Evolutionary conservation across 2,329 filamentous ascomycete genomes (phyloP).

Genomic region (Trichoderma brevicompactum): DNA sequence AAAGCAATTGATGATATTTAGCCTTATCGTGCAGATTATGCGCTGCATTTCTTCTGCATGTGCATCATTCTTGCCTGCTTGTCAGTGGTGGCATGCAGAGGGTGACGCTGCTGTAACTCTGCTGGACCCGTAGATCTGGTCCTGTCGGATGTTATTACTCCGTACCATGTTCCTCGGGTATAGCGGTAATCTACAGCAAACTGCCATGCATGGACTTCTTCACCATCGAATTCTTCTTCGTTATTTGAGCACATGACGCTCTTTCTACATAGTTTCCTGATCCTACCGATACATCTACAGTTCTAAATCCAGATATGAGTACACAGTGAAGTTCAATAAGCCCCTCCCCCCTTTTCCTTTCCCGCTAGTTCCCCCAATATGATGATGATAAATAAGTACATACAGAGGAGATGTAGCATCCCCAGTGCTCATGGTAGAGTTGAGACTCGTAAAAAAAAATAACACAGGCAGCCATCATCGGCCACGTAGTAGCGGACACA

Average conservation of each 20-base stretch:
- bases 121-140: not conserved
- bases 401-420: slow-evolving; percentile 23
- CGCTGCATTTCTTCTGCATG: not conserved
- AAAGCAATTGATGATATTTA: not conserved
- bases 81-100: not conserved
- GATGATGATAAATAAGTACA: slow-evolving; percentile 27
- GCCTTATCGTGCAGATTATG: not conserved
- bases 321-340: slow-evolving; percentile 23
- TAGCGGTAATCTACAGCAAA: too few relatives aligned
- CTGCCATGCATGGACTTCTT: not conserved
- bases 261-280: slow-evolving; percentile 20
- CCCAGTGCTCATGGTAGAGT: slow-evolving; percentile 29
- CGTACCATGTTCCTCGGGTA: too few relatives aligned
- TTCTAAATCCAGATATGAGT: slow-evolving; percentile 29
- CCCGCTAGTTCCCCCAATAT: slow-evolving; percentile 17
- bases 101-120: not conserved
- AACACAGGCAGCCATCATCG: slow-evolving; percentile 6
- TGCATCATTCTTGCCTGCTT: slow-evolving; percentile 1
- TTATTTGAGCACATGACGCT: not conserved
- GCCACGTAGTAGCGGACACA: not conserved
- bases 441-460: slow-evolving; percentile 29
- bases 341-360: slow-evolving; percentile 3
- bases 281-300: slow-evolving; percentile 23
- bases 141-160: too few relatives aligned
- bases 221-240: not conserved